Percentiles rank a stretch among this genome's conserved stretches.
Conservation (phyloP, 305 asterid genomes). For the Fraxinus ornus region DNA sequence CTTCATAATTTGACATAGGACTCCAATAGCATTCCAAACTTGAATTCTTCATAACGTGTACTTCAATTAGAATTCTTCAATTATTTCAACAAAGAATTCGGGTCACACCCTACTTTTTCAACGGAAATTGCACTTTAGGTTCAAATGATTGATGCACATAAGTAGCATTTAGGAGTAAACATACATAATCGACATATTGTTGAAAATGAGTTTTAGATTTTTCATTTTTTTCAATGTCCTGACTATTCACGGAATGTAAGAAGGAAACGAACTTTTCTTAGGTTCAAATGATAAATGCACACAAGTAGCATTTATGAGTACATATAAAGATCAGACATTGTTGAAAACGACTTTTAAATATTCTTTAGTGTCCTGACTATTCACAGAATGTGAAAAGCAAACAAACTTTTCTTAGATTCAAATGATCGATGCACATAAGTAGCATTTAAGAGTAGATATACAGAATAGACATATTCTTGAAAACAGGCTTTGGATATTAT, state of each 20-base stretch:
- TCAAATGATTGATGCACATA: slow-evolving; percentile 15
- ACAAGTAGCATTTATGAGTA: slow-evolving; percentile 6
- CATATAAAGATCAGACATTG: neutral
- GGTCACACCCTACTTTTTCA: neutral
- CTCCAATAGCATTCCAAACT: too few relatives aligned
- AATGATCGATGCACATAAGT: slow-evolving; percentile 7
- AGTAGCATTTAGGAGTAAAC: neutral
- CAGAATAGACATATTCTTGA: too few relatives aligned
- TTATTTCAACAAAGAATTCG: too few relatives aligned
- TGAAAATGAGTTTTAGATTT: too few relatives aligned
- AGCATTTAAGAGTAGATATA: neutral
- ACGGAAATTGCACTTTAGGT: neutral
- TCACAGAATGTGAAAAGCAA: neutral
- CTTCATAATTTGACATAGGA: too few relatives aligned
- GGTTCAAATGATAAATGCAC: slow-evolving; percentile 9
- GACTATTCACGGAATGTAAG: too few relatives aligned
- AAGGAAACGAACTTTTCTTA: neutral
- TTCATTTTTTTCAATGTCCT: too few relatives aligned
- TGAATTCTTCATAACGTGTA: too few relatives aligned
- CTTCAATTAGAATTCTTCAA: too few relatives aligned
- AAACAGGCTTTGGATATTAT: too few relatives aligned
- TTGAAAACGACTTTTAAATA: neutral
- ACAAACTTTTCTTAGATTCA: neutral
- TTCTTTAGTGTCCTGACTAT: neutral
- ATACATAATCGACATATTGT: neutral